Base-by-base conservation (phyloP, 495 filamentous ascomycete genomes). In the Xylaria intraflava region DNA sequence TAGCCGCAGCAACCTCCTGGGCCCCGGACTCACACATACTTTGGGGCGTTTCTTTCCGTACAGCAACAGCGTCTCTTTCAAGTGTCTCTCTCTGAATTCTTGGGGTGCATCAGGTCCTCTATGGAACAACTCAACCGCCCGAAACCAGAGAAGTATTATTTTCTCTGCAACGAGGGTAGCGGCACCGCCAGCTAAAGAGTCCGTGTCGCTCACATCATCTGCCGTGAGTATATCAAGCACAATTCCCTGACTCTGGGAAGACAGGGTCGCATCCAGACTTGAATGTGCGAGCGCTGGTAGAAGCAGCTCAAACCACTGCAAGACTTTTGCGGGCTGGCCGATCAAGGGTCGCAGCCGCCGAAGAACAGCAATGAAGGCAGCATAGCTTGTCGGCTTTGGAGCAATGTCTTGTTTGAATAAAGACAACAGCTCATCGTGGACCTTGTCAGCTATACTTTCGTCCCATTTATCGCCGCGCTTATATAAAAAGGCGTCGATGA, bases 21-120 rank as follows among this genome's bases (percentile, higher is more conserved):
- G 23, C 20, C 17, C 39, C 17, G 20, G 20, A 41, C 36, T 36
- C 24, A 19, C 30, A 43, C 69, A 24, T 64, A 84, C 82, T 75
- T 85, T 87, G 7, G 86, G 86, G 45, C 79, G 78, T 59, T 76
- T 83, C 65, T 80, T 81, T 23, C 85, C 84, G 55, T 80, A 85
- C 17, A 72, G 68, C 52, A 87, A 51, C 30, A 87, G 63, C 6
- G 59, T 76, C 61, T 72, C 78, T 69, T 50, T 78, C 42, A 76
- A 58, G 53, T 82, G 78, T 40, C 69, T 71, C 58, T 79, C 79
- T 44, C 73, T 76, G 59, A 78, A 76, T 39, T 82, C 79, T 29
- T 73, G 69, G 11, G 70, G 61, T 12, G 66, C 60, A 38, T 70
- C 64, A 38, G 69, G 69, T 24, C 74, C 68, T 19, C 69, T 64